Conservation (phyloP, 2,329 filamentous ascomycete genomes). For the Emydomyces testavorans region DNA sequence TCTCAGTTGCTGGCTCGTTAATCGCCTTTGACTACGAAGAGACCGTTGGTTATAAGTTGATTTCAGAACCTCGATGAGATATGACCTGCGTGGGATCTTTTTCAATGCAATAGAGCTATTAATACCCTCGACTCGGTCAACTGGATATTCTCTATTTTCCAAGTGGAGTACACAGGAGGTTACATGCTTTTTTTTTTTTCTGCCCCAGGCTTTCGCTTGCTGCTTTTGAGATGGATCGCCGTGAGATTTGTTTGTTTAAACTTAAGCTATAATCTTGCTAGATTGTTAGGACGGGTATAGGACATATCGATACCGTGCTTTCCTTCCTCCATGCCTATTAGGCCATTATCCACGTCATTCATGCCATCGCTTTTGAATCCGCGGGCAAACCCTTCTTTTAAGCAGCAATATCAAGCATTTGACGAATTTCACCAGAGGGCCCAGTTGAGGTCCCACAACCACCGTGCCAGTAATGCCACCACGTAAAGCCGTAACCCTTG, state of each 20-base stretch:
- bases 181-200: too few relatives aligned
- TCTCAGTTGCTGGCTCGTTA: not conserved
- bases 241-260: not conserved
- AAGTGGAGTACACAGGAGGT: too few relatives aligned
- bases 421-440: conserved; percentile 33
- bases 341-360: conserved; percentile 34
- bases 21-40: not conserved
- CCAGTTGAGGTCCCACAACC: conserved; percentile 41
- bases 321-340: conserved; percentile 36
- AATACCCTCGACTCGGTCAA: too few relatives aligned
- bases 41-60: too few relatives aligned
- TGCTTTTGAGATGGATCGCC: not conserved
- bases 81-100: too few relatives aligned
- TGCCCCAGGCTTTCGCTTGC: too few relatives aligned
- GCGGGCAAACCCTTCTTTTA: conserved; percentile 34
- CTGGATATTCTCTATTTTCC: too few relatives aligned
- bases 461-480: conserved; percentile 57
- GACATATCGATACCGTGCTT: conserved; percentile 40
- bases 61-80: too few relatives aligned
- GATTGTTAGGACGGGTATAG: conserved; percentile 27
- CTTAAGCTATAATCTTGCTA: conserved; percentile 23
- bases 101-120: too few relatives aligned
- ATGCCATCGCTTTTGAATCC: conserved; percentile 35
- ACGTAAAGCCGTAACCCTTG: too few relatives aligned
- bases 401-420: conserved; percentile 36